Evolutionary conservation across 2,329 filamentous ascomycete species (phyloP).

Genomic region (Penicillium sumatraense): DNA sequence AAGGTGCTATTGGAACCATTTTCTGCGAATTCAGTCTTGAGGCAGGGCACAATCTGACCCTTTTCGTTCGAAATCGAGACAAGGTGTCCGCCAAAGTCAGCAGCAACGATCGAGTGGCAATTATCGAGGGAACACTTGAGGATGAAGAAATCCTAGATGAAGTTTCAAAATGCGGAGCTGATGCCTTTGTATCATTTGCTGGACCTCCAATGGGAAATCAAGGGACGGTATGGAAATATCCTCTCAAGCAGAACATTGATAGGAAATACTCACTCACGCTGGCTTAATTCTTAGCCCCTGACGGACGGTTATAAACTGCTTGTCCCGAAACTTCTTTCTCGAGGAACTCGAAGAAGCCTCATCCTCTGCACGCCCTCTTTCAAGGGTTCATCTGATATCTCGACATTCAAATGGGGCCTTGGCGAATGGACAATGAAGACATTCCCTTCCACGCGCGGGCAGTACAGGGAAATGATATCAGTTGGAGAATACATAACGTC

Average conservation of each 20-base stretch:
- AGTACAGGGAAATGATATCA: conserved; percentile 6
- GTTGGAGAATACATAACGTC: conserved; percentile 9
- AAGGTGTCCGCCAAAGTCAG: conserved; percentile 1
- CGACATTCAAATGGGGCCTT: conserved; percentile 10
- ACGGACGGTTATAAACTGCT: conserved; percentile 8
- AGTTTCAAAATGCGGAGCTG: background rate
- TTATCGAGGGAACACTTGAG: conserved; percentile 13
- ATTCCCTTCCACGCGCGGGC: background rate
- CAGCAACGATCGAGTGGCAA: background rate
- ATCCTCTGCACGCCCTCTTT: conserved; percentile 15
- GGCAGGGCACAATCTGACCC: conserved; percentile 8
- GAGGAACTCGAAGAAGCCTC: background rate
- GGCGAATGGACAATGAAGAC: conserved; percentile 7
- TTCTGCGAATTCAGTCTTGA: conserved; percentile 5
- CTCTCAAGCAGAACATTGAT: background rate
- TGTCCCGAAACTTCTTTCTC: conserved; percentile 7
- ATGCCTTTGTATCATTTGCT: conserved; percentile 15
- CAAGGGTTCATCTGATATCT: background rate
- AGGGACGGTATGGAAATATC: conserved; percentile 6
- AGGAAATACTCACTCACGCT: background rate
- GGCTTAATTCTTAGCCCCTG: background rate
- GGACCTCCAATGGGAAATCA: conserved; percentile 5
- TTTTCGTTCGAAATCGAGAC: conserved; percentile 11
- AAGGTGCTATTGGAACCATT: background rate
- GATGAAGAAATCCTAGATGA: conserved; percentile 1